A percentile compares a stretch with the other conserved stretches of the same genome.
These are phyloP conservation scores for Pestalotiopsis sp. DNA, from an alignment of 2,329 filamentous ascomycete genomes.

Conservation along the genomic window DNA sequence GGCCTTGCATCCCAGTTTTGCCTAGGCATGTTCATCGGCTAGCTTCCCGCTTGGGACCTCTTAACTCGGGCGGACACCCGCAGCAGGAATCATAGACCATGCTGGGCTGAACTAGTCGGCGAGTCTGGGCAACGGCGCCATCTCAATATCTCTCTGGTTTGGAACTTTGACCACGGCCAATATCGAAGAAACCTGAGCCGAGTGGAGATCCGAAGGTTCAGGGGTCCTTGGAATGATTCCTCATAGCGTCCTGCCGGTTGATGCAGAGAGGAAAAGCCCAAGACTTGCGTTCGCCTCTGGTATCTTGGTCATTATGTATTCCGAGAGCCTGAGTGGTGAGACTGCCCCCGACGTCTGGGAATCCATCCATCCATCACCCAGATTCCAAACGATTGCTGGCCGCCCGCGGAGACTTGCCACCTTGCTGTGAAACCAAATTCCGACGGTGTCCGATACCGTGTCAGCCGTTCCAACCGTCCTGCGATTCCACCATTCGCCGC, in stretches of 20 bases:
- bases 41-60: background rate
- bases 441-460: conserved; percentile 4
- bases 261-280: background rate
- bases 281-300: background rate
- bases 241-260: conserved; percentile 1
- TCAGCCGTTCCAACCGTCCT: background rate
- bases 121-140: background rate
- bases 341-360: too few species aligned
- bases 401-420: background rate
- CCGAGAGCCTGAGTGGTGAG: background rate
- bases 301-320: background rate
- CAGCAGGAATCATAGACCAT: background rate
- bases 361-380: background rate
- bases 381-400: background rate
- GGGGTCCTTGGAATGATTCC: conserved; percentile 2
- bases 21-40: background rate
- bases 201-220: background rate
- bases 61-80: background rate
- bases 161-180: background rate
- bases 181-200: background rate
- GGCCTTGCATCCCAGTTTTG: background rate
- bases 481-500: background rate
- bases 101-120: background rate
- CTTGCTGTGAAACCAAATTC: background rate
- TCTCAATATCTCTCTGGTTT: background rate